A percentile compares a stretch with the other conserved stretches of the same genome.
Conservation (phyloP, 306 rosid species). For the Cucurbita argyrosperma region DNA sequence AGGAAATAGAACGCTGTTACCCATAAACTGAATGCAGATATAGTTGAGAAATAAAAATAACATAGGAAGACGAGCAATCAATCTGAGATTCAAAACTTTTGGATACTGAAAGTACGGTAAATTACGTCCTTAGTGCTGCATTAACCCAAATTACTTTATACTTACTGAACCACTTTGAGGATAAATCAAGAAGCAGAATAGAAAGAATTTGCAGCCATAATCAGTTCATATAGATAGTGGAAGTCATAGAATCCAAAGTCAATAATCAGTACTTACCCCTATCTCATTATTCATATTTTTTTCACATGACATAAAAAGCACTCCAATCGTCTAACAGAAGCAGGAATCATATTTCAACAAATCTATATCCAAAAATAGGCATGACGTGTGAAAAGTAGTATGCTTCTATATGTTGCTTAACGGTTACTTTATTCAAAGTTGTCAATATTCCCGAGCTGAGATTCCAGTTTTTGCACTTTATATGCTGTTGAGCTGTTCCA, state of each 20-base stretch:
- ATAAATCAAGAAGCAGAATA: neutral
- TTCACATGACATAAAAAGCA: neutral
- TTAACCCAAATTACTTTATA: neutral
- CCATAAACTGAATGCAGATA: neutral
- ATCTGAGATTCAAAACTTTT: neutral
- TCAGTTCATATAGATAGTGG: neutral
- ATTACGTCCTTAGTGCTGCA: neutral
- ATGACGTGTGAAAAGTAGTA: neutral
- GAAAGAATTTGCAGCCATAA: neutral
- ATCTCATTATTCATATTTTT: neutral
- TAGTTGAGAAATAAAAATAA: neutral
- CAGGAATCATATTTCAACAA: no score
- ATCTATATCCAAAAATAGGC: neutral
- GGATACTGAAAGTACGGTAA: neutral
- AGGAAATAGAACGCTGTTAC: slow-evolving; percentile 16
- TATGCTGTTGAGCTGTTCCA: neutral
- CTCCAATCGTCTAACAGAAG: neutral
- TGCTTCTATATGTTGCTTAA: neutral
- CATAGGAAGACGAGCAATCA: neutral
- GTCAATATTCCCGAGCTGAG: neutral
- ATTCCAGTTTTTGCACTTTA: neutral
- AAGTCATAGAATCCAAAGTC: neutral
- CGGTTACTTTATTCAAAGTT: neutral
- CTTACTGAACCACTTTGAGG: neutral
- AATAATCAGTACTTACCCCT: neutral